These are phyloP conservation scores for Curvularia eragrostidis DNA, from an alignment of 2,329 filamentous ascomycete genomes.

Conservation along the genomic window DNA sequence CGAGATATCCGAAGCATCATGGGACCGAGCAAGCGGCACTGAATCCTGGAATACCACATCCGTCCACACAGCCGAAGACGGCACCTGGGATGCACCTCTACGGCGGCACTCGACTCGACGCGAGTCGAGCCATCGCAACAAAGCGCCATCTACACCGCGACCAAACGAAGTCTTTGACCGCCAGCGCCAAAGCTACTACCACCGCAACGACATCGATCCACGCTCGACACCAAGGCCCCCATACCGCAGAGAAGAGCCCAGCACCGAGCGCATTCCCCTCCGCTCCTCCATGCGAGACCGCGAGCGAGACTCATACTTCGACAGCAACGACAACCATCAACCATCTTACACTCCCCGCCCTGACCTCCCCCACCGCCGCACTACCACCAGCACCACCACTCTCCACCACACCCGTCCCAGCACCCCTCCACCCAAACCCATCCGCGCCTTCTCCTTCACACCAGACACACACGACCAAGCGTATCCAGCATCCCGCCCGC, in stretches of 20 bases:
- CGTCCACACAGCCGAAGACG: slow-evolving; percentile 28
- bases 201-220: slow-evolving; percentile 12
- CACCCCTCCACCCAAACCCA: slow-evolving; percentile 15
- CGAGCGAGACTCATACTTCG: slow-evolving; percentile 8
- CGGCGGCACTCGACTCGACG: slow-evolving; percentile 9
- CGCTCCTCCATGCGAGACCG: slow-evolving; percentile 4
- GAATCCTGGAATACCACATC: slow-evolving; percentile 30
- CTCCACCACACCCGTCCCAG: neutral
- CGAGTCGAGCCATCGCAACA: slow-evolving; percentile 4
- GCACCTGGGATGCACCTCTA: slow-evolving; percentile 27
- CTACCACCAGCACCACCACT: slow-evolving; percentile 10
- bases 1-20: slow-evolving; percentile 27
- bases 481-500: too few species aligned
- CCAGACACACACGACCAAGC: too few species aligned
- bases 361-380: slow-evolving; percentile 17
- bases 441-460: slow-evolving; percentile 15
- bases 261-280: slow-evolving; percentile 16
- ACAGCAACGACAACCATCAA: too few species aligned
- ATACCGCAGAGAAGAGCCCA: slow-evolving; percentile 9
- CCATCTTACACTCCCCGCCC: slow-evolving; percentile 10
- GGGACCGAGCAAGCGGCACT: slow-evolving; percentile 31
- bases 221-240: slow-evolving; percentile 3
- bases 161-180: slow-evolving; percentile 1
- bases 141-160: neutral
- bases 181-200: slow-evolving; percentile 17